phyloP scores from a whole-genome alignment of 108 stramenopile genomes.

The Stephanodiscus minutulus region DNA sequence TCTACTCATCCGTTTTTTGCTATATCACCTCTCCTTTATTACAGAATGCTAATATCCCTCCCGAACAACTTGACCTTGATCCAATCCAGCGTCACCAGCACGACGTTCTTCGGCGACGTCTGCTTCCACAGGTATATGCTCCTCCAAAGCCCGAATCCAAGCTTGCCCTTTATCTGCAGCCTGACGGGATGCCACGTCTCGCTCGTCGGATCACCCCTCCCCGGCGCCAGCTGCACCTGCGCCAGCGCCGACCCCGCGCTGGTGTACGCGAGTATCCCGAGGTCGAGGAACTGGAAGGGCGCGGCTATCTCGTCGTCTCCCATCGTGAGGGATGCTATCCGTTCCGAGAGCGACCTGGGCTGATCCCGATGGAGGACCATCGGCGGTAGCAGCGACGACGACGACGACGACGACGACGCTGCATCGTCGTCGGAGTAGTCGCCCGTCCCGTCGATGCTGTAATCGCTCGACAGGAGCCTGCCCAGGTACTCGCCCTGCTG shows the following conservation, averaged over 20 bases:
- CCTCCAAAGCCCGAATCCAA: conserved; percentile 80
- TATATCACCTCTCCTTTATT: not conserved
- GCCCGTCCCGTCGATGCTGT: conserved; percentile 50
- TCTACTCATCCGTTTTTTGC: not conserved
- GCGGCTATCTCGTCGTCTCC: conserved; percentile 68
- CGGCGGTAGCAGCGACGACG: conserved; percentile 52
- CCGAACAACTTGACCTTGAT: conserved; percentile 84
- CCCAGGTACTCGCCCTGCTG: conserved; percentile 94
- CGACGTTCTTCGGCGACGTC: conserved; percentile 84
- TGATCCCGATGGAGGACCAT: conserved; percentile 41
- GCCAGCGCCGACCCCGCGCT: conserved; percentile 85
- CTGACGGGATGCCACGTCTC: conserved; percentile 48
- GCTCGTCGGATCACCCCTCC: conserved; percentile 36
- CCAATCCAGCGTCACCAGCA: conserved; percentile 93
- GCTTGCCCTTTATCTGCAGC: conserved; percentile 74
- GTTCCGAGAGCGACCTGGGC: conserved; percentile 59
- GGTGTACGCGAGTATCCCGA: conserved; percentile 95
- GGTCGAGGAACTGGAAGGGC: conserved; percentile 94
- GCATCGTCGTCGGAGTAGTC: too few species aligned
- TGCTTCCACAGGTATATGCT: conserved; percentile 93
- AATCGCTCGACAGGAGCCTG: conserved; percentile 78
- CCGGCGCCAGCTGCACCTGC: conserved; percentile 74
- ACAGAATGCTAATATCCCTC: conserved; percentile 74
- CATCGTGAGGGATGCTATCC: conserved; percentile 64
- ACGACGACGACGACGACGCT: too few species aligned